These are phyloP conservation scores for Fusarium nanum DNA, from an alignment of 2,329 filamentous ascomycete species.

Conservation along the genomic window DNA sequence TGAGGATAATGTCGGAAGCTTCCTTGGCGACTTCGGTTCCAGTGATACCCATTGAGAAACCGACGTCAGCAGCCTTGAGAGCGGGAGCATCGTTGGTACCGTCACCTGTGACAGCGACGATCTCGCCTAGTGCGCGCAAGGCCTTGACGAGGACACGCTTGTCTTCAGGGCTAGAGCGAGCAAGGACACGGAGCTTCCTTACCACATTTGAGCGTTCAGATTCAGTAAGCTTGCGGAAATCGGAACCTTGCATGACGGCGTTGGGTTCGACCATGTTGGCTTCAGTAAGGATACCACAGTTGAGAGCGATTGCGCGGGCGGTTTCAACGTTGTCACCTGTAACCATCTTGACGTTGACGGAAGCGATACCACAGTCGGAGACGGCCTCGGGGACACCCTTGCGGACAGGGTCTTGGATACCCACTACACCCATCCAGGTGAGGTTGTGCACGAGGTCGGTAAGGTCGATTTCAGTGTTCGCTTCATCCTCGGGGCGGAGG, in stretches of 20 bases:
- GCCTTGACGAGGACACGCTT: slow-evolving; percentile 74
- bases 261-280: slow-evolving; percentile 66
- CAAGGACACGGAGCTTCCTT: slow-evolving; percentile 74
- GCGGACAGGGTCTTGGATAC: slow-evolving; percentile 76
- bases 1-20: slow-evolving; percentile 73
- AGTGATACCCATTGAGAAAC: slow-evolving; percentile 75
- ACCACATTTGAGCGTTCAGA: slow-evolving; percentile 63
- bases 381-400: slow-evolving; percentile 72
- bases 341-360: slow-evolving; percentile 73
- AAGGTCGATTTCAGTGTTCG: slow-evolving; percentile 57
- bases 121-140: slow-evolving; percentile 73
- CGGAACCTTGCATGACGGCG: slow-evolving; percentile 63
- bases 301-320: slow-evolving; percentile 57
- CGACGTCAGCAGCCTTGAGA: slow-evolving; percentile 73
- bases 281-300: slow-evolving; percentile 60
- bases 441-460: slow-evolving; percentile 61
- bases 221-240: slow-evolving; percentile 68
- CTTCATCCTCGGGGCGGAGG: slow-evolving; percentile 68
- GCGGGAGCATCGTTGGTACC: slow-evolving; percentile 75
- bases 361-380: slow-evolving; percentile 69
- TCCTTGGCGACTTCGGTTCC: slow-evolving; percentile 75
- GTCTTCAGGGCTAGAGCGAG: slow-evolving; percentile 76
- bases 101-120: slow-evolving; percentile 74
- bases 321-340: slow-evolving; percentile 64
- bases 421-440: slow-evolving; percentile 63